Evolutionary conservation across 2,329 filamentous ascomycete species (phyloP), one percentile per base, ranked within the genome.

Genomic region (Trichoderma sp.): DNA sequence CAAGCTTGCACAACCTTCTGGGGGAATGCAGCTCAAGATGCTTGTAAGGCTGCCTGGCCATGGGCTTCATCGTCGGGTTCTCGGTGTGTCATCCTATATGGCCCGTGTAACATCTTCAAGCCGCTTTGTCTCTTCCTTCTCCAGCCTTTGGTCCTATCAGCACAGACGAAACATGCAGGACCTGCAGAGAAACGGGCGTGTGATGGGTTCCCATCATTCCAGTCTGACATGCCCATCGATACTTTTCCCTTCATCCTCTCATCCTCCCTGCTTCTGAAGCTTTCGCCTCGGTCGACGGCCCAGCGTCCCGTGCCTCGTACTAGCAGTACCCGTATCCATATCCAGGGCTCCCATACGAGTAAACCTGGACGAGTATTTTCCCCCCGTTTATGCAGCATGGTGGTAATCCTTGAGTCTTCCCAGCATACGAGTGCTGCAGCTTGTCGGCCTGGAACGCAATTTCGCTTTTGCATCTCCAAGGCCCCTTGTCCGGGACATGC

Each of bases 41-140:
- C 50, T 56, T 56, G 50, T 72, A 72, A 72, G 69, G 69, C 69
- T 72, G 69, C 69, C 56, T 64, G 31, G 69, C 59, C 59, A 72
- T 64, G 29, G 64, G n/a, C 27, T 31, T 53, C 71, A 27, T 74
- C 38, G 62, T 72, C 38, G 60, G 41, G 29, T 18, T 65, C 21
- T 74, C 45, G 50, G 33, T 56, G 59, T 35, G 41, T 50, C 56
- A 41, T 63, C 59, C 27, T 29, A 53, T 14, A 21, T 65, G 33
- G 31, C 35, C 62, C 62, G 35, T 69, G 50, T 69, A 56, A 69
- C 66, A 59, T 69, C 66, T 33, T 69, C 35, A 27, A 38, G 9
- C 18, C 24, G 29, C 38, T 33, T 18, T 35, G 35, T 63, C 35
- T 62, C n/a, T 35, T 62, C 35, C 59, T 72, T 33, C 59, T 45